phyloP scores from a whole-genome alignment of 495 filamentous ascomycete genomes.

The Tirmania nivea region DNA sequence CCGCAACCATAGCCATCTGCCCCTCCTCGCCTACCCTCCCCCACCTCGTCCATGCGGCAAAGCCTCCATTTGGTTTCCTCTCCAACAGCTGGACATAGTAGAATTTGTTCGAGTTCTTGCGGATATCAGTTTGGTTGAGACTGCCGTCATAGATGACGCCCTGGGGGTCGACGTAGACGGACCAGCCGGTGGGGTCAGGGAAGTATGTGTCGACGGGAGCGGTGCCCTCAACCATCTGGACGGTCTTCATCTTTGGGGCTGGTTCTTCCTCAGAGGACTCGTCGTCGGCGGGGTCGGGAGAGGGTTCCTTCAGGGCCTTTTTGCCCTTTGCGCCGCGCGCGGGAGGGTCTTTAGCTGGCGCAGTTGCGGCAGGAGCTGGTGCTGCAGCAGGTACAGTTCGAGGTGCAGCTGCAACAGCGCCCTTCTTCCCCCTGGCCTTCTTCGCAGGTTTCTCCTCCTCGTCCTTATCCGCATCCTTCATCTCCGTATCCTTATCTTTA shows the following conservation, averaged over 20 bases:
- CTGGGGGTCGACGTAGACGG: conserved; percentile 41
- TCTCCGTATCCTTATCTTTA: conserved; percentile 5
- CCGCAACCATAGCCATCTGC: conserved; percentile 28
- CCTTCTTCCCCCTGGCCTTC: conserved; percentile 11
- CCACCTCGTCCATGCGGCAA: conserved; percentile 45
- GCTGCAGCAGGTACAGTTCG: background rate
- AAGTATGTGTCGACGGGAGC: conserved; percentile 28
- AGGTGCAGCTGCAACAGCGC: conserved; percentile 2
- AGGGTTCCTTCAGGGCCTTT: background rate
- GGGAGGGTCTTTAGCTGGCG: background rate
- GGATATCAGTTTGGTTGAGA: conserved; percentile 38
- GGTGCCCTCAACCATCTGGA: conserved; percentile 20
- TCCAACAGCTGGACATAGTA: conserved; percentile 36
- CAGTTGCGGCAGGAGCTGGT: background rate
- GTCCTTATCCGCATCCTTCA: conserved; percentile 6
- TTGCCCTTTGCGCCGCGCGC: background rate
- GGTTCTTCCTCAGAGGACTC: conserved; percentile 26
- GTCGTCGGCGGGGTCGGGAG: conserved; percentile 1
- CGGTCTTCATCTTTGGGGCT: conserved; percentile 33
- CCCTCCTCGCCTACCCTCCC: conserved; percentile 59
- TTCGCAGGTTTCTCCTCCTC: conserved; percentile 20
- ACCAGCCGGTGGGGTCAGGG: conserved; percentile 15
- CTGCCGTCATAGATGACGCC: conserved; percentile 45
- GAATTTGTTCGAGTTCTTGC: conserved; percentile 51
- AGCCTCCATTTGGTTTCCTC: conserved; percentile 2